phyloP scores from a whole-genome alignment of 257 asterid genomes.

The Buddleja alternifolia region DNA sequence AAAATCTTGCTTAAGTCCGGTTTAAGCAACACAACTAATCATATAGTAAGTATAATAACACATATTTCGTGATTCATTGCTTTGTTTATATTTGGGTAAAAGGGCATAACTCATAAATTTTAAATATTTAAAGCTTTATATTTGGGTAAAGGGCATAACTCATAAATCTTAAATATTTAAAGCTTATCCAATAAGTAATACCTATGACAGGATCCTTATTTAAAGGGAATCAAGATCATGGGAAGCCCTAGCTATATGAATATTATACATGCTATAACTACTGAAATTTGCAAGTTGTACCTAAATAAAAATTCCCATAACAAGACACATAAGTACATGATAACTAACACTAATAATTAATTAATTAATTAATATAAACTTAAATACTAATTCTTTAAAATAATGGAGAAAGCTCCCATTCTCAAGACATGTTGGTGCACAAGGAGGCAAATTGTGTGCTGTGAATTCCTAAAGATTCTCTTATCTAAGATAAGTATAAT shows the following conservation, averaged over 20 bases:
- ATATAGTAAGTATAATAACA: too few species aligned
- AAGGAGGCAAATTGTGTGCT: conserved; percentile 50
- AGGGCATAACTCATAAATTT: neutral
- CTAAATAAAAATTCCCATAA: conserved; percentile 16
- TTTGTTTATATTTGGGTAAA: too few species aligned
- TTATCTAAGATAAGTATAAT: conserved; percentile 34
- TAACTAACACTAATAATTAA: conserved; percentile 13
- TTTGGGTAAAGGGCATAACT: neutral
- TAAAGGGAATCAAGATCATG: conserved; percentile 31
- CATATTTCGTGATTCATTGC: too few species aligned
- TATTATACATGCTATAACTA: neutral
- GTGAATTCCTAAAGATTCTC: conserved; percentile 47
- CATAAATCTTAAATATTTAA: neutral
- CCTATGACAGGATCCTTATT: conserved; percentile 34
- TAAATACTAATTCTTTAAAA: conserved; percentile 1
- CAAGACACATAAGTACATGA: conserved; percentile 22
- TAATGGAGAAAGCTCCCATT: conserved; percentile 41
- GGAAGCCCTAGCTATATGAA: too few species aligned
- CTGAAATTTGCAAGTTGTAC: conserved; percentile 5
- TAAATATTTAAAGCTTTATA: neutral
- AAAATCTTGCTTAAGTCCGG: too few species aligned
- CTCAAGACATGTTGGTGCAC: conserved; percentile 64
- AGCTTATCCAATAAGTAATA: conserved; percentile 1
- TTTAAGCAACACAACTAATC: too few species aligned
- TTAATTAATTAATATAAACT: conserved; percentile 4